Evolutionary conservation across 1,284 basidiomycete species (phyloP).

Genomic region (Lentinula novae-zelandiae): DNA sequence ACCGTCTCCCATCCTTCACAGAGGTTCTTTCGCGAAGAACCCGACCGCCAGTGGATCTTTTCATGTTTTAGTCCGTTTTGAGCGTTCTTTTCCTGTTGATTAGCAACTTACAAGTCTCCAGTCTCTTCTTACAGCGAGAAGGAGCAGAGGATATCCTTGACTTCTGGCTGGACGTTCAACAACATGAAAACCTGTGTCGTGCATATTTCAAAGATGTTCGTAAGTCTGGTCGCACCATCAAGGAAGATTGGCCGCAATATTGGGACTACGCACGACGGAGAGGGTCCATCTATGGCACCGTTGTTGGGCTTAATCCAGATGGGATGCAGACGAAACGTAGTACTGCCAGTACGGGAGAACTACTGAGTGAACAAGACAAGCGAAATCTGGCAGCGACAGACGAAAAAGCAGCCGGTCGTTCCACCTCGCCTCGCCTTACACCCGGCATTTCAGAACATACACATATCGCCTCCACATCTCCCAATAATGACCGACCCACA

Average conservation of each 20-base stretch:
- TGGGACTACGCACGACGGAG: slow-evolving; percentile 86
- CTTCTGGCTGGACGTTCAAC: slow-evolving; percentile 99
- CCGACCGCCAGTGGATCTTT: slow-evolving; percentile 92
- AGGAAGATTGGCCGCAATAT: slow-evolving; percentile 97
- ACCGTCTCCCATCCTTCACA: slow-evolving; percentile 74
- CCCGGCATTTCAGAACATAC: slow-evolving; percentile 43
- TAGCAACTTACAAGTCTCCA: slow-evolving; percentile 25
- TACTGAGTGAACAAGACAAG: slow-evolving; percentile 63
- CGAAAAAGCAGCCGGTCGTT: slow-evolving; percentile 44
- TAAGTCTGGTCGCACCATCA: slow-evolving; percentile 87
- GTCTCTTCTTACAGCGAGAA: slow-evolving; percentile 89
- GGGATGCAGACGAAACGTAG: slow-evolving; percentile 60
- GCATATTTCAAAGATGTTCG: slow-evolving; percentile 98
- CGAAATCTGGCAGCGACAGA: slow-evolving; percentile 46
- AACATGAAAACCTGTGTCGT: slow-evolving; percentile 97
- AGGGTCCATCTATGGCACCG: slow-evolving; percentile 87
- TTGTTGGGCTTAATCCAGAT: slow-evolving; percentile 71
- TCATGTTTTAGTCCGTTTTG: slow-evolving; percentile 91
- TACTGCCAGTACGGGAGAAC: slow-evolving; percentile 68
- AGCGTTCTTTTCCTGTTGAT: slow-evolving; percentile 6
- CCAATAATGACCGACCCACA: slow-evolving; percentile 53
- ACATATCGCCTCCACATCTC: slow-evolving; percentile 46
- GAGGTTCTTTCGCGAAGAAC: slow-evolving; percentile 88
- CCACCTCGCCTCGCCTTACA: slow-evolving; percentile 46
- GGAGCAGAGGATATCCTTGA: slow-evolving; percentile 94